Conservation (phyloP, 495 filamentous ascomycete genomes). For the Cetradonia linearis region DNA sequence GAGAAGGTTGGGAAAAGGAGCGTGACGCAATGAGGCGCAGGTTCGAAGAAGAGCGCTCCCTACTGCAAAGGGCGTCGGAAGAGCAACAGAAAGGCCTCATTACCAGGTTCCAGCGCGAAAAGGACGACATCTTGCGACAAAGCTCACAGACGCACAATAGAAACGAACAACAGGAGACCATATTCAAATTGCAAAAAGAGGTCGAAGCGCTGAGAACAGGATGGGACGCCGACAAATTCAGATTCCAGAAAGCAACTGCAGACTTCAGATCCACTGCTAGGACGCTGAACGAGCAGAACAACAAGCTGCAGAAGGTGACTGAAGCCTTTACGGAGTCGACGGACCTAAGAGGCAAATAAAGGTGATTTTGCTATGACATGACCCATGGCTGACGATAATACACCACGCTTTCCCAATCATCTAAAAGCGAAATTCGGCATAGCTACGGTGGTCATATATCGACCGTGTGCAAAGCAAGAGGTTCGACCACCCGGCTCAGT, state of each 20-base stretch:
- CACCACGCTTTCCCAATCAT: background rate
- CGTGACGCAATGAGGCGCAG: slow-evolving; percentile 13
- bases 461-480: background rate
- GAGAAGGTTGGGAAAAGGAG: slow-evolving; percentile 22
- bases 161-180: slow-evolving; percentile 32
- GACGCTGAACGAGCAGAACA: slow-evolving; percentile 45
- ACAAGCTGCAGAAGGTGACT: slow-evolving; percentile 46
- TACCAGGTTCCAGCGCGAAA: slow-evolving; percentile 23
- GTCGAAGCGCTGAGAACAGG: slow-evolving; percentile 40
- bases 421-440: background rate
- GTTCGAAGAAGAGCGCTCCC: slow-evolving; percentile 20
- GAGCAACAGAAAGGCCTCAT: slow-evolving; percentile 25
- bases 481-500: background rate
- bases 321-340: slow-evolving; percentile 49
- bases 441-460: background rate
- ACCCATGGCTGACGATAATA: slow-evolving; percentile 1
- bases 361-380: slow-evolving; percentile 52
- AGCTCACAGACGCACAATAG: slow-evolving; percentile 29
- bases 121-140: slow-evolving; percentile 23
- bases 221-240: slow-evolving; percentile 40
- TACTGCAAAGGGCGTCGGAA: slow-evolving; percentile 23
- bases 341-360: slow-evolving; percentile 51
- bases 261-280: slow-evolving; percentile 44
- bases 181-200: slow-evolving; percentile 36
- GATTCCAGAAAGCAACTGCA: slow-evolving; percentile 38